Evolutionary conservation across 2,329 filamentous ascomycete species (phyloP), one percentile per base, ranked within the genome.

Genomic region (Fusarium sp.): DNA sequence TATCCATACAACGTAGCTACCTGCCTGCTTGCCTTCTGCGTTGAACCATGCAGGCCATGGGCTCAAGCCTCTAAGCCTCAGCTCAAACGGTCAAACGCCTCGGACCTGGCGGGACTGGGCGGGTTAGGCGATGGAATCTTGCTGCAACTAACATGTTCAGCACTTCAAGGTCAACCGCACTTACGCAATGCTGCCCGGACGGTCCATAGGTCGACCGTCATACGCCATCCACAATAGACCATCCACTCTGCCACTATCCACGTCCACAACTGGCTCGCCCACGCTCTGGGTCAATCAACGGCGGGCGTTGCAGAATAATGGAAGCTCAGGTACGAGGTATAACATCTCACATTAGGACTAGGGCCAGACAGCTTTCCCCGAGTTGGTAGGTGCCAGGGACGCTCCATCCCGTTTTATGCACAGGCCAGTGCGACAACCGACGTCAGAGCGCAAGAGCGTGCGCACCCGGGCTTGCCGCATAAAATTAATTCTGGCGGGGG

Each of bases 381-480:
- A 69, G 42, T 66, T 57, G 69, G 72, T 72, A 74, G 72, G 72
- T 73, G 71, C 67, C 61, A 64, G 59, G 71, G 61, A 64, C 64
- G 64, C 63, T 68, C 69, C 61, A 62, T 65, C 65, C 64, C 64
- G 61, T 62, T 62, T 71, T 72, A 70, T 70, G 71, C 64, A 74
- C 50, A 58, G 36, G 57, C 34, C 44, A 50, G 46, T 65, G 57
- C 64, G 61, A 62, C 59, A 42, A 42, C 59, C 54, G 44, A 69
- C 54, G 65, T 67, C 64, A 64, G 49, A 65, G 65, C 61, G 57
- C 42, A 46, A 46, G 42, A 53, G 14, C 49, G 29, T 33, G 29
- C 36, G 36, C 49, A 62, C 64, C 62, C 71, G 73, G 68, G 72
- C 53, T 74, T 72, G 62, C 72, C 73, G 74, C 74, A 76, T 76